Evolutionary conservation across 23 red algal species (phyloP).

Genomic region (Gracilaria caudata): DNA sequence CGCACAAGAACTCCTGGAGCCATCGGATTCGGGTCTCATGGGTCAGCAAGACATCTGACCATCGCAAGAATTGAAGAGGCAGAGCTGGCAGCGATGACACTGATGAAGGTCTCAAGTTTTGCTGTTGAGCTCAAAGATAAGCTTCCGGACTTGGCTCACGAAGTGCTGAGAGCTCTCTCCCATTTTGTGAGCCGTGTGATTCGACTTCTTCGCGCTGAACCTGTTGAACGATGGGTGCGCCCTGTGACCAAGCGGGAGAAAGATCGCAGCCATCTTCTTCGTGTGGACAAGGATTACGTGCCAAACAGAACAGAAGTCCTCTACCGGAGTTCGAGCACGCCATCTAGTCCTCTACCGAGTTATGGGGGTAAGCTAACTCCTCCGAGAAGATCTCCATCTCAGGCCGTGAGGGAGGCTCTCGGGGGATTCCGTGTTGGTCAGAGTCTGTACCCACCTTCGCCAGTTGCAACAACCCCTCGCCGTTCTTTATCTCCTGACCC

Average conservation of each 20-base stretch:
- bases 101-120: slow-evolving; percentile 52
- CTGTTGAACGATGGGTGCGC: slow-evolving; percentile 64
- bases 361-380: slow-evolving; percentile 18
- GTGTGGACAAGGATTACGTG: slow-evolving; percentile 32
- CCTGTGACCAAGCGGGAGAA: slow-evolving; percentile 52
- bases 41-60: slow-evolving; percentile 14
- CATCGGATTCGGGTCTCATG: neutral
- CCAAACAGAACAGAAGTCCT: slow-evolving; percentile 8
- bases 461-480: slow-evolving; percentile 25
- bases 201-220: slow-evolving; percentile 59
- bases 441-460: slow-evolving; percentile 49
- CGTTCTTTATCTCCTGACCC: slow-evolving; percentile 23
- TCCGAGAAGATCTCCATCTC: slow-evolving; percentile 41
- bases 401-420: slow-evolving; percentile 56
- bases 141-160: slow-evolving; percentile 24
- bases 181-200: slow-evolving; percentile 40
- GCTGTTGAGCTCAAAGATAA: slow-evolving; percentile 47
- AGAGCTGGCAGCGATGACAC: slow-evolving; percentile 36
- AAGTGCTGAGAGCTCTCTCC: neutral
- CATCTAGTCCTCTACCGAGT: slow-evolving; percentile 23
- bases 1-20: neutral
- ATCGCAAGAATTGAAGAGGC: slow-evolving; percentile 68
- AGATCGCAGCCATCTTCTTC: slow-evolving; percentile 64
- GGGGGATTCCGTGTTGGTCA: slow-evolving; percentile 33
- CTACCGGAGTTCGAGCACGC: slow-evolving; percentile 3